Conservation (phyloP, 2,329 filamentous ascomycete genomes). For the Helotiales sp. region DNA sequence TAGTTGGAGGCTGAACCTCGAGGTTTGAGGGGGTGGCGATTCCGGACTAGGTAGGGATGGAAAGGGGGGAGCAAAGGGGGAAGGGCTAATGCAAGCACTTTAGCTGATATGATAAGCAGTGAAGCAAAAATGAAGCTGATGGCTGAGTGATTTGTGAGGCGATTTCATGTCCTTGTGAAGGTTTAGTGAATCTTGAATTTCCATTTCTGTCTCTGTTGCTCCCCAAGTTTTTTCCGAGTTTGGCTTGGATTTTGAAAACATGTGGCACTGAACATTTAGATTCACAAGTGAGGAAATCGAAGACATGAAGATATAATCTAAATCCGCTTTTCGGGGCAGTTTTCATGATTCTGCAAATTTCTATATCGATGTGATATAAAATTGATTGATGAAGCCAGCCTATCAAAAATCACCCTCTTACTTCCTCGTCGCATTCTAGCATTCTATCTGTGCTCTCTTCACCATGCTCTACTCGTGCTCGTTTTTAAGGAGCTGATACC, state of each 20-base stretch:
- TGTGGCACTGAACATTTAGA: no score
- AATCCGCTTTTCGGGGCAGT: neutral
- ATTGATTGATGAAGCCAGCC: constrained; percentile 3
- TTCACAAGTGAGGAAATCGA: neutral
- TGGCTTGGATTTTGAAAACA: neutral
- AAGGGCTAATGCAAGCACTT: constrained; percentile 24
- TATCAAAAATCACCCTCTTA: neutral
- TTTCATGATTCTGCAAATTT: neutral
- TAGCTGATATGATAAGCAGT: constrained; percentile 14
- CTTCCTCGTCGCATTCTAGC: neutral
- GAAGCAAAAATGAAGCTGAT: neutral
- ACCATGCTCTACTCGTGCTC: neutral
- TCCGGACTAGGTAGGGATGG: neutral
- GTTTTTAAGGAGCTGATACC: no score
- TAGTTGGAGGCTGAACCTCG: constrained; percentile 4
- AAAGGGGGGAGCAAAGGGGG: neutral
- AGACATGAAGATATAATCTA: neutral
- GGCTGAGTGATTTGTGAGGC: neutral
- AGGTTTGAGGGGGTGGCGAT: neutral
- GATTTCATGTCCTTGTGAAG: neutral
- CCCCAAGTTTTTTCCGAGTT: neutral
- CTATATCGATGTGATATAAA: neutral
- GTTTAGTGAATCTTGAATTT: neutral
- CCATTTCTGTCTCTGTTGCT: neutral
- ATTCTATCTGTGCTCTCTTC: neutral